Evolutionary conservation across 768 basidiomycete genomes (phyloP), one percentile per base, ranked within the genome.

Genomic region (Tricholoma terreum): DNA sequence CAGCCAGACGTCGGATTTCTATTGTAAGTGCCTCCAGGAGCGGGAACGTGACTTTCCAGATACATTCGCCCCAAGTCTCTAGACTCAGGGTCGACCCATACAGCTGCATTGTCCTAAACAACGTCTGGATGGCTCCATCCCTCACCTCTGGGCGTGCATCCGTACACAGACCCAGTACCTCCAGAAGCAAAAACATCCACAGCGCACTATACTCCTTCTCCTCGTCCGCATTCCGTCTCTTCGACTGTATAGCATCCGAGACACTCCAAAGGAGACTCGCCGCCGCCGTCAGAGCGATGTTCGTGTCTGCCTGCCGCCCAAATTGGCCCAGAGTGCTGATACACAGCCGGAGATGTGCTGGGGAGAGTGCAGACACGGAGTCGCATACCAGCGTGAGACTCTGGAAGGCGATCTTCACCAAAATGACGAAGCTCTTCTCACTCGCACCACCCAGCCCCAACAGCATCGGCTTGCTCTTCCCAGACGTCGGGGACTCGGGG

Each of bases 221-320:
- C 56, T 84, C 82, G 36, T 82, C 79, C 4, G 71, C 71, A 56
- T 80, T 74, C 62, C 87, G 87, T 19, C 91, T 82, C 67, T 92
- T 90, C 6, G 87, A 83, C 65, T 96, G 94, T 34, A 98, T 92
- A 1, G 92, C 90, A 67, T 99, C 96, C 0, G 95, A 97, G 0
- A 99, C 91, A 58, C 91, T 89, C 96, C 96, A 98, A 4, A 99
- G 77, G 2, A 98, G 74, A 53, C 92, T 94, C 57, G 93, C 93
- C 0, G 95, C 93, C 0, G 93, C 92, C 1, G 96, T 96, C 55
- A 99, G 75, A 1, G 94, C 92, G 55, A 99, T 96, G 64, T 99
- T 99, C 36, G 96, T 95, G 61, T 98, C 97, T 0, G 85, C 81
- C 65, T 98, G 96, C 15, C 87, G 83, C 7, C 95, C 94, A 71